A percentile compares a stretch with the other conserved stretches of the same genome.
Evolutionary conservation across 306 rosid species (phyloP).

Genomic region (Vachellia pachyceras): DNA sequence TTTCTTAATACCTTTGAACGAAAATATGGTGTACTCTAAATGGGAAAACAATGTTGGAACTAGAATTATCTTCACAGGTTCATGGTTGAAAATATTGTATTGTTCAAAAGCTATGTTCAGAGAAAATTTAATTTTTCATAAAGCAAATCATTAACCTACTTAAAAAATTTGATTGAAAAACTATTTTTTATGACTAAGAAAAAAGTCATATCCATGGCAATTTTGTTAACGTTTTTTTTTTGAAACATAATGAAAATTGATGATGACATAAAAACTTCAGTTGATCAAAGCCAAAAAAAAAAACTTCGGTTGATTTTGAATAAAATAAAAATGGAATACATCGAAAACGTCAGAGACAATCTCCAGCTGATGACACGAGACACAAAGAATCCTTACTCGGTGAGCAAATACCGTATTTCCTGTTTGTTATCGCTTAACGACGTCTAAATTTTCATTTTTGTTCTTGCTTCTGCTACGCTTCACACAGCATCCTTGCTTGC

Average conservation of each 20-base stretch:
- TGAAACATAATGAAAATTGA: neutral
- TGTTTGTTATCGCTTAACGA: neutral
- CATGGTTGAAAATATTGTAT: neutral
- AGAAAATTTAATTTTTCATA: neutral
- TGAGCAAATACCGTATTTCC: conserved; percentile 4
- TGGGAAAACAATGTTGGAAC: neutral
- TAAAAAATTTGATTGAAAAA: neutral
- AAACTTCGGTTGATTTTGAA: neutral
- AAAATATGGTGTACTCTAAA: too few relatives aligned
- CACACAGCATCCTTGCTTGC: neutral
- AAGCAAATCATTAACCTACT: neutral
- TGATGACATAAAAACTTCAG: neutral
- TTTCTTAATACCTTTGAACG: neutral
- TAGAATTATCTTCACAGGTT: too few relatives aligned
- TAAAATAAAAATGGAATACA: neutral
- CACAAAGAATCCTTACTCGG: neutral
- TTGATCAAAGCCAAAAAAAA: too few relatives aligned
- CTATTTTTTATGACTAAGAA: neutral
- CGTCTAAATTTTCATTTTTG: neutral
- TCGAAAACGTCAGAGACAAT: neutral
- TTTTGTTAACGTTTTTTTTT: neutral
- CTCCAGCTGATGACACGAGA: neutral
- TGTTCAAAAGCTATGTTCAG: neutral
- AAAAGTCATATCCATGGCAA: neutral
- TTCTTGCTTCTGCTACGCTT: neutral